Evolutionary conservation across 768 basidiomycete species (phyloP).

Genomic region (Favolaschia claudopus): DNA sequence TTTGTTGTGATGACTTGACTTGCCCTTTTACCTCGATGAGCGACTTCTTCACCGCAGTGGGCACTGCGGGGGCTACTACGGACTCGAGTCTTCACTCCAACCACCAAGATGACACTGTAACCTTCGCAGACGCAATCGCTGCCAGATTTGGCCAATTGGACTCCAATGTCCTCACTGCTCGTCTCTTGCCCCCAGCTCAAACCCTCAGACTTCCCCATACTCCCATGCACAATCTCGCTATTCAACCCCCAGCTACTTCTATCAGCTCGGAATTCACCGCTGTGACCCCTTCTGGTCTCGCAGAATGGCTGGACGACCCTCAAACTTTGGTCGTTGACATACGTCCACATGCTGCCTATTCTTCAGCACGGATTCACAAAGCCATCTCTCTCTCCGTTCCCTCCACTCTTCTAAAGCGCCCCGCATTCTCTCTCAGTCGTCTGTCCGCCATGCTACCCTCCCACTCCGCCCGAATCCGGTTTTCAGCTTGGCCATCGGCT

Average conservation of each 20-base stretch:
- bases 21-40: neutral
- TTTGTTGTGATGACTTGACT: neutral
- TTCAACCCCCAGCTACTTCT: constrained; percentile 3
- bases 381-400: constrained; percentile 91
- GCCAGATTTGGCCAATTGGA: constrained; percentile 48
- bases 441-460: constrained; percentile 85
- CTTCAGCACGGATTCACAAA: constrained; percentile 66
- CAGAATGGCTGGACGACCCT: constrained; percentile 41
- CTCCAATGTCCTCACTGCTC: constrained; percentile 46
- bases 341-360: constrained; percentile 79
- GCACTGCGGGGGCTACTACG: constrained; percentile 9
- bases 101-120: constrained; percentile 40
- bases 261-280: constrained; percentile 29
- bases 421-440: constrained; percentile 81
- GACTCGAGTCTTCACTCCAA: constrained; percentile 8
- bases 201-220: constrained; percentile 30
- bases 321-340: constrained; percentile 83
- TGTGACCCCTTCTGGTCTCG: constrained; percentile 36
- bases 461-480: constrained; percentile 59
- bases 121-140: constrained; percentile 64
- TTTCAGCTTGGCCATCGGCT: constrained; percentile 65
- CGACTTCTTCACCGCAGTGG: constrained; percentile 53
- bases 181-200: constrained; percentile 37
- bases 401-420: constrained; percentile 92
- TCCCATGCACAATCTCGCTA: constrained; percentile 32